Conservation (phyloP, 495 filamentous ascomycete species). For the Annulohypoxylon maeteangense region DNA sequence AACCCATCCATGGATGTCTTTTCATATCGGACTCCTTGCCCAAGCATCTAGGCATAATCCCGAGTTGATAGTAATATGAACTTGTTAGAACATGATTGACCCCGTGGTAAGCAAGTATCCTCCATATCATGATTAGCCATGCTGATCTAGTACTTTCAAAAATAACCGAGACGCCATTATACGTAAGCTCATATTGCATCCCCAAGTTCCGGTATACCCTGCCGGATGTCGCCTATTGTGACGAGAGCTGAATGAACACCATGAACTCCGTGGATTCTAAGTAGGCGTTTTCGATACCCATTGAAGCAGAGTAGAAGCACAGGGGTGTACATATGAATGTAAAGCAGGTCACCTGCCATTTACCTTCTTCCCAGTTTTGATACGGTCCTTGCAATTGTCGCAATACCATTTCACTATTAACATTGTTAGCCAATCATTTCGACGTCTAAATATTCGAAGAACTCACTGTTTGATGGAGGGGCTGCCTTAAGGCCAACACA, state of each 20-base stretch:
- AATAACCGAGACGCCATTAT: constrained; percentile 35
- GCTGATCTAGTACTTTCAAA: constrained; percentile 17
- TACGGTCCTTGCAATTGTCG: constrained; percentile 81
- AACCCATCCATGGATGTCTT: constrained; percentile 8
- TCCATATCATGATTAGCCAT: constrained; percentile 19
- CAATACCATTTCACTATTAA: constrained; percentile 88
- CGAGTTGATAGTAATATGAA: constrained; percentile 6
- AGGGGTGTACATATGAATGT: background rate
- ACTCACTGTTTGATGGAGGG: constrained; percentile 84
- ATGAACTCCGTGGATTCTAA: constrained; percentile 33
- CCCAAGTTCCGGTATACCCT: constrained; percentile 13
- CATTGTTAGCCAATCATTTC: constrained; percentile 28
- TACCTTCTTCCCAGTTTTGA: constrained; percentile 61
- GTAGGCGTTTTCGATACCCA: constrained; percentile 18
- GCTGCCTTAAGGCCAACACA: constrained; percentile 90
- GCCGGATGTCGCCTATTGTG: constrained; percentile 23
- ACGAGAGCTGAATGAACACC: constrained; percentile 30
- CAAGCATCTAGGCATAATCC: constrained; percentile 4
- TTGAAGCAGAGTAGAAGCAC: constrained; percentile 6
- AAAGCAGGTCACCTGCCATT: constrained; percentile 48
- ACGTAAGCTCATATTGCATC: constrained; percentile 28
- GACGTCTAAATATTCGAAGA: background rate
- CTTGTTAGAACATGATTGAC: background rate
- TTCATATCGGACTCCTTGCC: background rate
- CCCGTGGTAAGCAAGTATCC: constrained; percentile 11